Evolutionary conservation across 345 rosid species (phyloP).

Genomic region (Pseudoturritis turrita): DNA sequence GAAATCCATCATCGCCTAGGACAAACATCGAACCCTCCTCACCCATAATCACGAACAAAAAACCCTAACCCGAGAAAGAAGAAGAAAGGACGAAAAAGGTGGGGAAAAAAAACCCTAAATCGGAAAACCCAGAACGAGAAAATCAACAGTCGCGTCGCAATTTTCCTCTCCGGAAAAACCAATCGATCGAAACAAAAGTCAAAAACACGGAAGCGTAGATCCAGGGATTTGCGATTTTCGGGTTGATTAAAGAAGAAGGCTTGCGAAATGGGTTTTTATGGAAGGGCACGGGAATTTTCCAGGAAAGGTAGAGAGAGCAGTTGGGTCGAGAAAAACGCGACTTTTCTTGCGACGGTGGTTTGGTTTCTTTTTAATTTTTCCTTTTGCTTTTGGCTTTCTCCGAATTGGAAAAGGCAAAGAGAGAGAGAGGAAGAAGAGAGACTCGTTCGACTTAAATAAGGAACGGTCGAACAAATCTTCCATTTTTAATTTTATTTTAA

Average conservation of each 20-base stretch:
- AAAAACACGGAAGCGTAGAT: slow-evolving; percentile 5
- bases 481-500: neutral
- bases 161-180: neutral
- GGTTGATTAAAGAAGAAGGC: neutral
- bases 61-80: neutral
- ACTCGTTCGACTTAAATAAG: slow-evolving; percentile 27
- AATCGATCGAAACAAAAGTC: slow-evolving; percentile 2
- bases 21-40: slow-evolving; percentile 26
- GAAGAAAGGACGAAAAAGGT: neutral
- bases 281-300: slow-evolving; percentile 24
- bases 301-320: slow-evolving; percentile 25
- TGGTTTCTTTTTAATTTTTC: neutral
- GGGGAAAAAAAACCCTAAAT: slow-evolving; percentile 19
- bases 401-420: slow-evolving; percentile 15
- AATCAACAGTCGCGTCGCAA: slow-evolving; percentile 1
- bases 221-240: neutral
- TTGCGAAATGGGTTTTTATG: slow-evolving; percentile 6
- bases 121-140: slow-evolving; percentile 4
- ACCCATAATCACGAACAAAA: slow-evolving; percentile 30
- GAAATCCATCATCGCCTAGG: slow-evolving; percentile 14
- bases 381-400: slow-evolving; percentile 26
- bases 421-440: neutral
- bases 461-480: slow-evolving; percentile 18
- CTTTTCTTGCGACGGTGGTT: slow-evolving; percentile 26
- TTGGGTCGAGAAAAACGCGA: slow-evolving; percentile 19